Base-by-base conservation (phyloP, 768 basidiomycete genomes). In the Krasilnikovozyma curviuscula region DNA sequence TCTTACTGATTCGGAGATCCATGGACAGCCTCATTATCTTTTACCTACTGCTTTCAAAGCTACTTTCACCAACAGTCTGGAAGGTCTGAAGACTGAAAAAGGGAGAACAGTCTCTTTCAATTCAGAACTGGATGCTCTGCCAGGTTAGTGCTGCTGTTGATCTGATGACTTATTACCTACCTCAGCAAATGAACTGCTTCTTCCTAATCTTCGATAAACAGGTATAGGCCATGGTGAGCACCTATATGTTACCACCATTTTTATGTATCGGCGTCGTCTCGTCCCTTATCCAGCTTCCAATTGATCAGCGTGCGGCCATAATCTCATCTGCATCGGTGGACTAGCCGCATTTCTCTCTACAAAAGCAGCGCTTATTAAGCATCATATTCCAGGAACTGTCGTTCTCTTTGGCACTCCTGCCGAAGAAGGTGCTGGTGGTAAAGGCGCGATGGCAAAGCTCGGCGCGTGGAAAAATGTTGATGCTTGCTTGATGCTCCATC, bases 401-500 rank as follows among this genome's bases (percentile, higher is more conserved):
- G 52, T 55, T 5, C 44, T 60, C 1, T 47, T 60, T 19, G 59
- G 59, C 1, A 56, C 57, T 6, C 59, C 59, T 14, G 59, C 57
- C 6, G 59, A 60, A 40, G 59, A 60, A 48, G 59, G 59, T 5
- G 59, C 57, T 16, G 57, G 48, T 19, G 59, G 59, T 5, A 60
- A 60, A 27, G 46, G 52, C 40, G 51, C 49, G 25, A 44, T 60
- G 7, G 41, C 58, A n/a, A 34, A 55, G 4, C 32, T 47, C 34
- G 59, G 59, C 7, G 57, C 53, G 5, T 59, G 54, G 52, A 46
- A 55, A 24, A 56, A 41, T 3, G 37, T 59, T 19, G 58, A 54
- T n/a, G 56, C 48, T 13, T 57, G 56, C 44, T 52, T 59, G 55
- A 59, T 59, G 58, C 19, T 54, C 13, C 56, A 57, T 40, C 56